These are phyloP conservation scores for Linum usitatissimum DNA, from an alignment of 345 rosid species.

Conservation along the genomic window DNA sequence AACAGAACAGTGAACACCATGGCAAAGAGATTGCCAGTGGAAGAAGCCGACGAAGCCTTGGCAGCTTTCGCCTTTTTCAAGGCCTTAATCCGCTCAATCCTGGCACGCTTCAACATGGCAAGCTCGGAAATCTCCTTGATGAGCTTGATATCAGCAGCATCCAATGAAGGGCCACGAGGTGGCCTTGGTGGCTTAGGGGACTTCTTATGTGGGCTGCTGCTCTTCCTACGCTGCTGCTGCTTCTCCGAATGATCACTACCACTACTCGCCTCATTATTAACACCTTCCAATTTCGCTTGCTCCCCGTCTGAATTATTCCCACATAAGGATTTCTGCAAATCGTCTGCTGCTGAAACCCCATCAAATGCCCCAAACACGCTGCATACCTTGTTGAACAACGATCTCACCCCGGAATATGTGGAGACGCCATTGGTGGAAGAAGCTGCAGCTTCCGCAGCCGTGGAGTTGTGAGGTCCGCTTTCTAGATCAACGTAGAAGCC, in stretches of 20 bases:
- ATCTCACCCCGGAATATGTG: neutral
- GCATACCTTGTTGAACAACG: neutral
- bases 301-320: neutral
- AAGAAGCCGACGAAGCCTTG: conserved; percentile 14
- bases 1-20: conserved; percentile 24
- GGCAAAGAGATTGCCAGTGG: conserved; percentile 15
- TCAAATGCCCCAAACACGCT: neutral
- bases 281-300: neutral
- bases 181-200: conserved; percentile 30
- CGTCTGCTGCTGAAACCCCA: neutral
- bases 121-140: conserved; percentile 24
- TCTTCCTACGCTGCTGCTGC: conserved; percentile 1
- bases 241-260: neutral
- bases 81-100: conserved; percentile 15
- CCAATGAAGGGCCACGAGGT: conserved; percentile 13
- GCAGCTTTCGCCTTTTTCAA: conserved; percentile 20
- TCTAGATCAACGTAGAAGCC: neutral
- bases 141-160: conserved; percentile 15
- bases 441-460: neutral
- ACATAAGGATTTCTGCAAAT: neutral
- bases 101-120: conserved; percentile 18
- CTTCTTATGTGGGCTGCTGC: conserved; percentile 9
- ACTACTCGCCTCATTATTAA: neutral
- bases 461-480: neutral
- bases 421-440: neutral